Conservation (phyloP, 2,329 filamentous ascomycete species). For the Fusarium sp. region DNA sequence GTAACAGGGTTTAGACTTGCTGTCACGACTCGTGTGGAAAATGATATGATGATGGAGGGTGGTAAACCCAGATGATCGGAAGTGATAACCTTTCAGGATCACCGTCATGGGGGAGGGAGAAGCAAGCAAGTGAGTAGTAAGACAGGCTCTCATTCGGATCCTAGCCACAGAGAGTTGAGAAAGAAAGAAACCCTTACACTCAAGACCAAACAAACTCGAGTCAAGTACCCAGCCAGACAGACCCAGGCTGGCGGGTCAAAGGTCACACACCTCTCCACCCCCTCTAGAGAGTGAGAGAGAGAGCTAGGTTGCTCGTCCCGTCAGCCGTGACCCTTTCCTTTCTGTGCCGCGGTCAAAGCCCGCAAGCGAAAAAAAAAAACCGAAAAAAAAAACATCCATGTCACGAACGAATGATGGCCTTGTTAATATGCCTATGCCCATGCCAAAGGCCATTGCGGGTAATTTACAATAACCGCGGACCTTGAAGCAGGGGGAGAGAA, state of each 20-base stretch:
- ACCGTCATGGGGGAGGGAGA: not conserved
- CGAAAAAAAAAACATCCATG: not conserved
- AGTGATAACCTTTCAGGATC: conserved; percentile 9
- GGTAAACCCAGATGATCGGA: conserved; percentile 18
- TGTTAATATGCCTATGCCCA: not conserved
- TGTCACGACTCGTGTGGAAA: not conserved
- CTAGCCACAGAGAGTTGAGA: not conserved
- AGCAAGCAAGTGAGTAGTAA: not conserved
- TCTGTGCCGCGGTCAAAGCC: not conserved
- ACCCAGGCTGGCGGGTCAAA: conserved; percentile 22
- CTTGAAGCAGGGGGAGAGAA: not conserved
- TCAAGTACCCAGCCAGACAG: not conserved
- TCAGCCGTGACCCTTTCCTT: not conserved
- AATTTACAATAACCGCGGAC: not conserved
- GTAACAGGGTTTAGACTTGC: not conserved
- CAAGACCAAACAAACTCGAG: not conserved
- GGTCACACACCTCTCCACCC: conserved; percentile 4
- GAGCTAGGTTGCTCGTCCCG: not conserved
- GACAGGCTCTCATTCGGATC: not conserved
- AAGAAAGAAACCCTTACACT: not conserved
- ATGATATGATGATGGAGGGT: not conserved
- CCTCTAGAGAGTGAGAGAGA: too few species aligned
- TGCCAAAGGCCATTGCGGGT: not conserved
- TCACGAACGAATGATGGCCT: not conserved
- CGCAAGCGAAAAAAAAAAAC: not conserved